Evolutionary conservation across 371 early-diverging fungal genomes (phyloP).

Genomic region (Actinomortierella wolfii): DNA sequence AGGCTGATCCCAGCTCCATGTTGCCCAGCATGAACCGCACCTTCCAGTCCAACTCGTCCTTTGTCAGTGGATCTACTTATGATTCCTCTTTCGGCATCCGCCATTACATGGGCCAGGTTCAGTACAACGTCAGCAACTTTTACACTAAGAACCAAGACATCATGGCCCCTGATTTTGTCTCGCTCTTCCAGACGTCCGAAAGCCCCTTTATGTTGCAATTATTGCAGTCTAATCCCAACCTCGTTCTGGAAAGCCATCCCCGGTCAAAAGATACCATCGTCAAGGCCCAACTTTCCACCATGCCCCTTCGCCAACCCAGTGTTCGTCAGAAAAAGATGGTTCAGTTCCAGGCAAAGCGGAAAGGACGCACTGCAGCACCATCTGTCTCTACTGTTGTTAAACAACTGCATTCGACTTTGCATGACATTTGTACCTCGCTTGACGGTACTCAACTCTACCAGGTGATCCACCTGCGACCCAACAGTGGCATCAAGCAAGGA

Average conservation of each 20-base stretch:
- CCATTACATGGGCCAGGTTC: constrained; percentile 78
- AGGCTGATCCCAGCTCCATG: constrained; percentile 41
- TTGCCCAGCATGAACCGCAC: constrained; percentile 54
- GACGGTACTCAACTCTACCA: constrained; percentile 84
- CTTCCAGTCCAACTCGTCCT: constrained; percentile 55
- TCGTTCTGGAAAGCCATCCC: constrained; percentile 65
- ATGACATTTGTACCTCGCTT: constrained; percentile 74
- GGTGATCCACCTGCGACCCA: constrained; percentile 81
- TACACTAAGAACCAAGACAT: constrained; percentile 72
- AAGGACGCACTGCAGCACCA: constrained; percentile 13
- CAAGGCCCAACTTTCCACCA: constrained; percentile 62
- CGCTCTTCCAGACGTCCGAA: constrained; percentile 79
- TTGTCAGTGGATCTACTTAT: constrained; percentile 52
- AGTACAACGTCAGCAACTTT: constrained; percentile 77
- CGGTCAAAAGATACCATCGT: constrained; percentile 62
- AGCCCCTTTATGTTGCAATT: constrained; percentile 64
- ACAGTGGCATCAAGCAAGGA: constrained; percentile 60
- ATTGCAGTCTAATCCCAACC: constrained; percentile 56
- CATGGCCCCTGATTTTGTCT: constrained; percentile 84
- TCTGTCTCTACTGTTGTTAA: constrained; percentile 70
- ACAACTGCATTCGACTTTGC: constrained; percentile 70
- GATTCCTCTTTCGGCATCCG: constrained; percentile 71
- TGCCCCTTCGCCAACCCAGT: constrained; percentile 60
- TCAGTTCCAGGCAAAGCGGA: constrained; percentile 29
- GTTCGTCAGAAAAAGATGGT: constrained; percentile 53